phyloP scores from a whole-genome alignment of 306 rosid species.

The Acacia confusa region DNA sequence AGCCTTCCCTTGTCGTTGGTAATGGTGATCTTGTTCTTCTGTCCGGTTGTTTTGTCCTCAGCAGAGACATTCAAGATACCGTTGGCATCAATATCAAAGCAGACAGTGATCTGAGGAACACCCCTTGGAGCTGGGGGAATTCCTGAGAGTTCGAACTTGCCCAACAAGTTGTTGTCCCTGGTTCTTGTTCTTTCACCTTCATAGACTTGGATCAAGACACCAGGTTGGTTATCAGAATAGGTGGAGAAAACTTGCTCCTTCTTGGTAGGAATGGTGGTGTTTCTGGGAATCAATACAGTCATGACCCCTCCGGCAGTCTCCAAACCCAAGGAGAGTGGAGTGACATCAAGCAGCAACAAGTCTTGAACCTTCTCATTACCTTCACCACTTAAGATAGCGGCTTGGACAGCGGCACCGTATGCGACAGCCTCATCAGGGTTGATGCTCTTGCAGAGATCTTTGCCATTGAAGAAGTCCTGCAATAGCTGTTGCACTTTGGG shows the following conservation, averaged over 20 bases:
- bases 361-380: conserved; percentile 82
- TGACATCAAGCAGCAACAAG: conserved; percentile 69
- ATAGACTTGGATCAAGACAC: conserved; percentile 73
- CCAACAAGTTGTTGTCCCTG: conserved; percentile 67
- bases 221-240: conserved; percentile 68
- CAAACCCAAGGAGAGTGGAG: conserved; percentile 66
- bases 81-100: conserved; percentile 73
- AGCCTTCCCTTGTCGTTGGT: conserved; percentile 78
- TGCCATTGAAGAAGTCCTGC: conserved; percentile 85
- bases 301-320: conserved; percentile 81
- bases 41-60: conserved; percentile 68
- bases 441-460: conserved; percentile 71
- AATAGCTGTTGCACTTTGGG: conserved; percentile 73
- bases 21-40: conserved; percentile 81
- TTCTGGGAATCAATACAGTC: conserved; percentile 75
- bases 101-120: conserved; percentile 73
- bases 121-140: conserved; percentile 83
- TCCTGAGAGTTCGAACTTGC: conserved; percentile 74
- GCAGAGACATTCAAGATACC: conserved; percentile 80
- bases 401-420: conserved; percentile 79
- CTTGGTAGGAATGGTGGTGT: conserved; percentile 74
- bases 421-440: conserved; percentile 82
- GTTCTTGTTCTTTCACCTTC: conserved; percentile 80
- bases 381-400: conserved; percentile 74
- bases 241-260: conserved; percentile 78